A percentile compares a stretch with the other conserved stretches of the same genome.
phyloP scores from a whole-genome alignment of 169 alveolate genomes.

The Plasmodium reichenowi region DNA sequence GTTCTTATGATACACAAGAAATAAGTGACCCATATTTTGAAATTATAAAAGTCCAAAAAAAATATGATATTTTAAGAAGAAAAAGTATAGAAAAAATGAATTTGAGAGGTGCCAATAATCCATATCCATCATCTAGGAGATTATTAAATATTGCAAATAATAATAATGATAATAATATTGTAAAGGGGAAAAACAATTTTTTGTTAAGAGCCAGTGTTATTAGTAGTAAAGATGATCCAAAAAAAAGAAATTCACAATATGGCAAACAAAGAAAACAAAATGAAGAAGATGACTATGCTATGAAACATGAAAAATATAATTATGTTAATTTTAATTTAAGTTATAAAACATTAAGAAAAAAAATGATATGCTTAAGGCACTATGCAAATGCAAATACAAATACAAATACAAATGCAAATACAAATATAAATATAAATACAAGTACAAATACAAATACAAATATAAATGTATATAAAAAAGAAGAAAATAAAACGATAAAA shows the following conservation, averaged over 20 bases:
- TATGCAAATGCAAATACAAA: constrained; percentile 1
- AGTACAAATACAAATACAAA: background rate
- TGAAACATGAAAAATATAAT: constrained; percentile 55
- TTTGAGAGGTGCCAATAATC: constrained; percentile 30
- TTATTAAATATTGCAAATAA: constrained; percentile 12
- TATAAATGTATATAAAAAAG: constrained; percentile 4
- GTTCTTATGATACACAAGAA: constrained; percentile 63
- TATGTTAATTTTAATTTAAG: constrained; percentile 58
- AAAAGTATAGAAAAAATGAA: constrained; percentile 41
- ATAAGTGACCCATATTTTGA: constrained; percentile 53
- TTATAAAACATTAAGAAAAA: constrained; percentile 58
- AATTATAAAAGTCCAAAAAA: constrained; percentile 58
- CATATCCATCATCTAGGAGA: constrained; percentile 28
- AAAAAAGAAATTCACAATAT: constrained; percentile 28
- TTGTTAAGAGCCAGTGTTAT: constrained; percentile 19
- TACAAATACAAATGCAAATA: too few relatives aligned
- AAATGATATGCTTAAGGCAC: constrained; percentile 65
- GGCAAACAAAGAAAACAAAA: constrained; percentile 55
- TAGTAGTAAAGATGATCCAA: constrained; percentile 25
- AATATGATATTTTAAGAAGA: constrained; percentile 37
- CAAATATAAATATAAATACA: too few relatives aligned
- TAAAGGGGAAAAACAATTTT: constrained; percentile 3
- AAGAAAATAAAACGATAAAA: constrained; percentile 13
- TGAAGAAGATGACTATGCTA: constrained; percentile 39
- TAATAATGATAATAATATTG: constrained; percentile 2